These are phyloP conservation scores for Hypoxylon cercidicola DNA, from an alignment of 495 filamentous ascomycete genomes.

Conservation along the genomic window DNA sequence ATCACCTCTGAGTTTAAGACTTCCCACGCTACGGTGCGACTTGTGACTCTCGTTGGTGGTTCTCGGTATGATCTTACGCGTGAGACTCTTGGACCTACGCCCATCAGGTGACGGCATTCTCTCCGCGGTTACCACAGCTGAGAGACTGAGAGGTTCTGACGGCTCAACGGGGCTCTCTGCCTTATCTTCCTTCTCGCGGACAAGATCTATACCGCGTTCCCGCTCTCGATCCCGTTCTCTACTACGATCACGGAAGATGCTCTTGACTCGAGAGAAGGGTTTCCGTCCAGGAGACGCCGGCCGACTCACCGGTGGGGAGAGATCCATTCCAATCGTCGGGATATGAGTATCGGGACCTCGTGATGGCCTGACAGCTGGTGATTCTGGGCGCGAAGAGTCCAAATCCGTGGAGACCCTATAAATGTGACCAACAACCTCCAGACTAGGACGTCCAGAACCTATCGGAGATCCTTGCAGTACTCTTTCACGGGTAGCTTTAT, in stretches of 20 bases:
- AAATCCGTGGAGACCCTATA: constrained; percentile 53
- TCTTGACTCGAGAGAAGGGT: constrained; percentile 57
- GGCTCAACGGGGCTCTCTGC: constrained; percentile 32
- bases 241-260: constrained; percentile 60
- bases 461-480: constrained; percentile 41
- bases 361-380: constrained; percentile 47
- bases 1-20: constrained; percentile 52
- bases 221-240: constrained; percentile 48
- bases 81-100: constrained; percentile 51
- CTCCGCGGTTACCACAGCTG: constrained; percentile 38
- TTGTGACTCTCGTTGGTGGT: constrained; percentile 50
- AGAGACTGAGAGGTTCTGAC: constrained; percentile 31
- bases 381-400: constrained; percentile 53
- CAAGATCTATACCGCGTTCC: constrained; percentile 15
- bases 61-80: constrained; percentile 44
- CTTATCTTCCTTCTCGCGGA: constrained; percentile 43
- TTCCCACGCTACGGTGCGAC: constrained; percentile 52
- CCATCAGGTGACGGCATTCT: constrained; percentile 44
- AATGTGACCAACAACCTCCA: constrained; percentile 51
- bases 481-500: constrained; percentile 31
- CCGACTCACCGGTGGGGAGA: constrained; percentile 55
- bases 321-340: constrained; percentile 54
- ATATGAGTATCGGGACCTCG: constrained; percentile 45
- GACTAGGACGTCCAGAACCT: constrained; percentile 47
- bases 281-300: constrained; percentile 57